Percentiles rank a stretch among this genome's conserved stretches.
phyloP scores from a whole-genome alignment of 768 basidiomycete species.

The Lenzites betulinus region DNA sequence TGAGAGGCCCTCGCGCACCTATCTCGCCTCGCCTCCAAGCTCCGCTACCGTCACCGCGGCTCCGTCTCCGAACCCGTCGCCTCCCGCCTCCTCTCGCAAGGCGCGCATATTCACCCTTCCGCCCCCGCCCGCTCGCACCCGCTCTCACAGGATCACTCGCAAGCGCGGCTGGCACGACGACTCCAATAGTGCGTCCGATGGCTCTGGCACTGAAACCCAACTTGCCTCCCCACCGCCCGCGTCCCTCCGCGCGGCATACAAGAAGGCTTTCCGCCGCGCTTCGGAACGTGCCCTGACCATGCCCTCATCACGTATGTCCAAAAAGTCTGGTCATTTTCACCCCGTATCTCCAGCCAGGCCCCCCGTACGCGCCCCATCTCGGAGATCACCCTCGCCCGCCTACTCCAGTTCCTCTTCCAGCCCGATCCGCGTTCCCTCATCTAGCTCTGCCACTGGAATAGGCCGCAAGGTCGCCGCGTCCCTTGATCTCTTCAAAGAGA shows the following conservation, averaged over 20 bases:
- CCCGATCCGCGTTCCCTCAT: constrained; percentile 17
- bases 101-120: constrained; percentile 32
- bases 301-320: constrained; percentile 33
- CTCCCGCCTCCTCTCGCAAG: constrained; percentile 27
- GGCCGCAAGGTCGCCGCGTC: constrained; percentile 85
- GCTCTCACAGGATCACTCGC: constrained; percentile 30
- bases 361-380: constrained; percentile 22
- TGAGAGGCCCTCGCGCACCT: constrained; percentile 31
- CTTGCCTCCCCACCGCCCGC: constrained; percentile 26
- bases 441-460: constrained; percentile 45
- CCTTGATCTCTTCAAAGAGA: constrained; percentile 81
- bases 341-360: constrained; percentile 21
- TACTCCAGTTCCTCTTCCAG: constrained; percentile 27
- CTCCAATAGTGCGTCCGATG: constrained; percentile 43
- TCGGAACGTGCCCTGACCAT: constrained; percentile 37
- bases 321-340: constrained; percentile 25
- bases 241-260: constrained; percentile 29
- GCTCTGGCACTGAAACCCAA: constrained; percentile 46
- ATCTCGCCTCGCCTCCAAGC: constrained; percentile 50
- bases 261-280: constrained; percentile 23
- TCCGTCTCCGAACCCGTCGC: constrained; percentile 40
- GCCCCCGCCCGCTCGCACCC: constrained; percentile 23
- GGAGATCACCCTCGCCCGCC: constrained; percentile 30
- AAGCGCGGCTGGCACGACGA: constrained; percentile 30
- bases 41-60: constrained; percentile 44